A percentile compares a stretch with the other conserved stretches of the same genome.
phyloP scores from a whole-genome alignment of 2,329 filamentous ascomycete genomes.

The Colletotrichum costaricense region DNA sequence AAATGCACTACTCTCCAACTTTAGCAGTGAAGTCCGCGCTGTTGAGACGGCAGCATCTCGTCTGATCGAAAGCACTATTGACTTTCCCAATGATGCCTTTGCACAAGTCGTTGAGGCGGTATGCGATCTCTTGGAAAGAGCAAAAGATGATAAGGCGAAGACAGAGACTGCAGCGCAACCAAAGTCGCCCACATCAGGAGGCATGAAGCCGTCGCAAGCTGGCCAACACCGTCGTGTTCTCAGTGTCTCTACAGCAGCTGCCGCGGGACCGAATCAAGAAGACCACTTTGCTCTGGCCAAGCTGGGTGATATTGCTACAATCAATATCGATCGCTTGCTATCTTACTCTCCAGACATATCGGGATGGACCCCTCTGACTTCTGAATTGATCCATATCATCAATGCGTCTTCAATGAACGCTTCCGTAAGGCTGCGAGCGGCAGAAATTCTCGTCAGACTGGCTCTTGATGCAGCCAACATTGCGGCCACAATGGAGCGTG shows the following conservation, averaged over 20 bases:
- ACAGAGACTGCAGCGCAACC: constrained; percentile 47
- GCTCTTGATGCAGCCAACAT: constrained; percentile 68
- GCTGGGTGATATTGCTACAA: constrained; percentile 76
- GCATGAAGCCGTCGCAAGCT: constrained; percentile 48
- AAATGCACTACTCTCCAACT: constrained; percentile 68
- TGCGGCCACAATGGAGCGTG: constrained; percentile 63
- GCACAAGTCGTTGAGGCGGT: constrained; percentile 80
- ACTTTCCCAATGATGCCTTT: constrained; percentile 89
- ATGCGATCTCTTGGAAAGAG: constrained; percentile 73
- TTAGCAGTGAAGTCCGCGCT: constrained; percentile 84
- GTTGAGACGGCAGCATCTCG: constrained; percentile 89
- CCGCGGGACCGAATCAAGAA: constrained; percentile 67
- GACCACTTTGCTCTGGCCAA: constrained; percentile 78
- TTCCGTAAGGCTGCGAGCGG: constrained; percentile 69
- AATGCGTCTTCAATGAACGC: constrained; percentile 59
- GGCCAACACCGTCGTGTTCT: constrained; percentile 58
- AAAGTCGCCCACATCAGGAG: constrained; percentile 47
- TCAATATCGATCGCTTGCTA: constrained; percentile 81
- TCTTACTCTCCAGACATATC: constrained; percentile 73
- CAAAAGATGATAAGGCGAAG: constrained; percentile 39
- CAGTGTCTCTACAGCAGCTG: constrained; percentile 58
- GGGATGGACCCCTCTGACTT: constrained; percentile 79
- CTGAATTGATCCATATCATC: constrained; percentile 64
- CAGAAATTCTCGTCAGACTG: constrained; percentile 71
- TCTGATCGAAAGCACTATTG: constrained; percentile 89